Evolutionary conservation across 1,139 yeast genomes (phyloP), one percentile per base, ranked within the genome.

Genomic region (Saccharomyces pastorianus): DNA sequence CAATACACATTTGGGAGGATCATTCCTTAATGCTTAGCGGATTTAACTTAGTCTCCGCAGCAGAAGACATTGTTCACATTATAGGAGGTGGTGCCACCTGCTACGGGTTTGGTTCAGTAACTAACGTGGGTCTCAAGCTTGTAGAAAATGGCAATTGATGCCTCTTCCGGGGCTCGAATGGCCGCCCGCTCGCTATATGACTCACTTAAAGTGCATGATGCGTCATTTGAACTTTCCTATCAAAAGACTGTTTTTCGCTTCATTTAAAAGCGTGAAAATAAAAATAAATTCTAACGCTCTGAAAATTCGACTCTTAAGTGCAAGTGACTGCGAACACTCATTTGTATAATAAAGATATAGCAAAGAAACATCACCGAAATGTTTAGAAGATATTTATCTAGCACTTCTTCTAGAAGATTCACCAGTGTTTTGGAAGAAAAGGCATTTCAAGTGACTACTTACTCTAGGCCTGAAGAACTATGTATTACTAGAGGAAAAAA

Each of bases 81-180:
- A 61, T 82, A 44, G 88, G 87, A 4, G 96, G 96, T 5, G 95
- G 95, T 2, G 91, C 86, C 0, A 89, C 87, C 1, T 88, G 96
- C 66, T 88, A 85, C 64, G 86, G 93, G 0, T 88, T 87, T 71
- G 96, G 96, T 0, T 81, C 89, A 29, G 80, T 76, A 49, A 84
- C 84, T 77, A 85, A 82, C 58, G 68, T 70, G 31, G 57, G 59
- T 7, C 50, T 58, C 48, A 49, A 44, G 14, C 53, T 58, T n/a
- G 50, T 38, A 17, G n/a, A 11, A 38, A 38, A 20, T 6, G 6
- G 3, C n/a, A 38, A 4, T 4, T 17, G 13, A 38, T 17, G 44
- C 25, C 13, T 11, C 44, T 17, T 11, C 7, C 25, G 0, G 44
- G 44, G 25, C 13, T 38, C 44, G 44, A 38, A 38, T 38, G 44